Conservation (phyloP, 1,284 basidiomycete genomes). For the Thecaphora thlaspeos region DNA sequence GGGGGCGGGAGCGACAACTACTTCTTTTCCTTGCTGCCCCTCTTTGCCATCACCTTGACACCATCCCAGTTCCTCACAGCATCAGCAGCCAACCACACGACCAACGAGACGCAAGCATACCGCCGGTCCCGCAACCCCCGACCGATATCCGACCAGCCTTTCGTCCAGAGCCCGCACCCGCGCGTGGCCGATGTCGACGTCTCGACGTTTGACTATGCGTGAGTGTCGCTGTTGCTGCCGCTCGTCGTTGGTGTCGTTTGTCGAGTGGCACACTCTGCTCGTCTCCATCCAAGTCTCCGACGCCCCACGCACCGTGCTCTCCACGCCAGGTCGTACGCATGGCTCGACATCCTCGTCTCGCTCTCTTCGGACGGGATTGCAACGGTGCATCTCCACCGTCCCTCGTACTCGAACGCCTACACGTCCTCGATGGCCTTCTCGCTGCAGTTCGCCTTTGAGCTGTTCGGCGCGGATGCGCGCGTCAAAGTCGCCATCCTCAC, state of each 20-base stretch:
- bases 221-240: neutral
- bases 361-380: constrained; percentile 19
- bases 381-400: constrained; percentile 18
- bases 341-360: constrained; percentile 22
- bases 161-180: constrained; percentile 24
- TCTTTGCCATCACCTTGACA: too few species aligned
- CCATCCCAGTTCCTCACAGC: too few species aligned
- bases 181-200: constrained; percentile 23
- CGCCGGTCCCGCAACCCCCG: too few species aligned
- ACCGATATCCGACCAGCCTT: neutral
- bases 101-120: too few species aligned
- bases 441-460: constrained; percentile 41
- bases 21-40: too few species aligned
- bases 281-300: too few species aligned
- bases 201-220: constrained; percentile 20
- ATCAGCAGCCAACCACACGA: too few species aligned
- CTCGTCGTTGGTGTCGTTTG: neutral
- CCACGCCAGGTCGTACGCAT: constrained; percentile 9
- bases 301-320: neutral
- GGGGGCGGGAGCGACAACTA: too few species aligned
- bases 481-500: constrained; percentile 42
- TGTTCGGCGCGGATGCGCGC: constrained; percentile 42
- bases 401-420: constrained; percentile 35
- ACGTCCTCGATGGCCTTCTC: constrained; percentile 31
- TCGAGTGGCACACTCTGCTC: too few species aligned